Percentiles rank a stretch among this genome's conserved stretches.
phyloP scores from a whole-genome alignment of 2,329 filamentous ascomycete genomes.

The Penicillium occitanis region DNA sequence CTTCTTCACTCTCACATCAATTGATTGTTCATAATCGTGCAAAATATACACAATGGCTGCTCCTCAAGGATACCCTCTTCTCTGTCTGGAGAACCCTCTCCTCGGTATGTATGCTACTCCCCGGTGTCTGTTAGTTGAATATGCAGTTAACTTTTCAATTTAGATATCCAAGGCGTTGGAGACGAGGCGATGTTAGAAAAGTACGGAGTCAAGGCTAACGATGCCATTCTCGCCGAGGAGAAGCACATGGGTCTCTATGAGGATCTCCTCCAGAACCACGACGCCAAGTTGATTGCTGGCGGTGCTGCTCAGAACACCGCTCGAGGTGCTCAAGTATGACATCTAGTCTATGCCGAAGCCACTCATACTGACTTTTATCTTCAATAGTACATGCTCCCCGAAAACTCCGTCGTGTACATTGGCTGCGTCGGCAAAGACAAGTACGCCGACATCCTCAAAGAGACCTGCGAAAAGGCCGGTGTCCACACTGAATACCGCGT shows the following conservation, averaged over 20 bases:
- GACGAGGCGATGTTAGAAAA: slow-evolving; percentile 83
- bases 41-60: slow-evolving; percentile 62
- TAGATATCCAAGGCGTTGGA: slow-evolving; percentile 86
- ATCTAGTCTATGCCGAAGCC: background rate
- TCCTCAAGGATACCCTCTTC: slow-evolving; percentile 77
- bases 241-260: slow-evolving; percentile 90
- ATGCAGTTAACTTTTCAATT: slow-evolving; percentile 17
- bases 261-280: slow-evolving; percentile 86
- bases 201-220: slow-evolving; percentile 92
- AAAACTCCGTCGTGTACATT: slow-evolving; percentile 88
- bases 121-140: background rate
- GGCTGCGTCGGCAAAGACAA: slow-evolving; percentile 95
- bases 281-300: slow-evolving; percentile 91
- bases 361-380: background rate
- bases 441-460: slow-evolving; percentile 82
- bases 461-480: slow-evolving; percentile 83
- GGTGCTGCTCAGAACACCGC: slow-evolving; percentile 98
- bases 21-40: slow-evolving; percentile 11
- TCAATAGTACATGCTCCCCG: slow-evolving; percentile 76
- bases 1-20: background rate
- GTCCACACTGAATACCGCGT: slow-evolving; percentile 93
- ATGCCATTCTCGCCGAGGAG: slow-evolving; percentile 93
- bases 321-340: slow-evolving; percentile 73
- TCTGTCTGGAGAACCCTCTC: slow-evolving; percentile 96
- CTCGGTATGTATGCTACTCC: slow-evolving; percentile 62